Conservation (phyloP, 1,284 basidiomycete species). For the Puccinia brachypodii region DNA sequence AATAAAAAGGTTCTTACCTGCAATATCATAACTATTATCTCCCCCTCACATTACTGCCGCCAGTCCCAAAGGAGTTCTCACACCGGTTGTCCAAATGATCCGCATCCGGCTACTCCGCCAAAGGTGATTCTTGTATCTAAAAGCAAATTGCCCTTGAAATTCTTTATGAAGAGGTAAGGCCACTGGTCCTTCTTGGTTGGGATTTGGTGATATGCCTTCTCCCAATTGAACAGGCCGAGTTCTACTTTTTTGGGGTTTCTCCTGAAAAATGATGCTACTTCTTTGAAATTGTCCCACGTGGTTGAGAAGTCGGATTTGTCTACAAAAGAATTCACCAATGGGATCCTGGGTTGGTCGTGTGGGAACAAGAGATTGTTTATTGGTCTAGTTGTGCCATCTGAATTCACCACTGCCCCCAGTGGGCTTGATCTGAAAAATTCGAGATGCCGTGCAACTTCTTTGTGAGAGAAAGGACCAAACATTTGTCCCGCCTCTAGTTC, state of each 20-base stretch:
- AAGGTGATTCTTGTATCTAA: neutral
- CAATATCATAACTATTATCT: too few species aligned
- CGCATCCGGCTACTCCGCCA: neutral
- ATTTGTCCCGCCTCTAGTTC: too few species aligned
- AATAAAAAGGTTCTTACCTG: too few species aligned
- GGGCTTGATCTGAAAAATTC: neutral
- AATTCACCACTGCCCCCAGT: neutral
- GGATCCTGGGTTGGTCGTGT: neutral
- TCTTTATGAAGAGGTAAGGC: neutral
- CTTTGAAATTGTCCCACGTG: neutral
- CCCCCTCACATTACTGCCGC: too few species aligned
- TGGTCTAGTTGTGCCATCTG: neutral
- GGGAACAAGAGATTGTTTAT: neutral
- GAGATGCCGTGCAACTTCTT: neutral
- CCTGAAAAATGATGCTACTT: neutral
- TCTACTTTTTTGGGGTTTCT: too few species aligned
- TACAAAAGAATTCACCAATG: slow-evolving; percentile 7
- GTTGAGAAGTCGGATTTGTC: neutral
- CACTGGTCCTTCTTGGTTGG: neutral
- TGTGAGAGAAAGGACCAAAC: neutral
- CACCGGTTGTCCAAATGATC: neutral
- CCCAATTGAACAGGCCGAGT: slow-evolving; percentile 12
- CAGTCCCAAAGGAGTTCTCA: too few species aligned
- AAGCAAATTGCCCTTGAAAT: neutral
- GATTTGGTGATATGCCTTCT: slow-evolving; percentile 19